Conservation (phyloP, 805 yeast genomes). For the Hanseniaspora nectarophila region DNA sequence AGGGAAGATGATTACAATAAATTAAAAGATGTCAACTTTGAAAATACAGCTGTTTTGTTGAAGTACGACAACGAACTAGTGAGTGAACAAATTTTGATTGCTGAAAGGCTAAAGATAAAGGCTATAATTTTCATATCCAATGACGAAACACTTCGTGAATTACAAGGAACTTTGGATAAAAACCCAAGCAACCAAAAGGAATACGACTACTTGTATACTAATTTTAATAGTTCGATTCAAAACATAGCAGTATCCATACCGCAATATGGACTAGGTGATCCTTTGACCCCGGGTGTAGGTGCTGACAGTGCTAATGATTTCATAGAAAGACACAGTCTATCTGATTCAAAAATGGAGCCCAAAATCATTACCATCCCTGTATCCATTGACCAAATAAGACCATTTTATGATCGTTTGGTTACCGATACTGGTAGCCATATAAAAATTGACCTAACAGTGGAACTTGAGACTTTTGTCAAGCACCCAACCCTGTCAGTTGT, state of each 20-base stretch:
- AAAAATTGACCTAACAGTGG: conserved; percentile 27
- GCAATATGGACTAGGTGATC: conserved; percentile 61
- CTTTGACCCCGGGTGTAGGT: conserved; percentile 68
- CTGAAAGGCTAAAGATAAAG: conserved; percentile 43
- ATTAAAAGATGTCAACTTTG: conserved; percentile 28
- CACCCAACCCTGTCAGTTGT: conserved; percentile 71
- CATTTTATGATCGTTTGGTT: conserved; percentile 26
- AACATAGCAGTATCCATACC: conserved; percentile 43
- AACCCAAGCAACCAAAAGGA: not conserved
- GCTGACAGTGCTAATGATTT: conserved; percentile 33
- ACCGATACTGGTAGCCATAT: conserved; percentile 21
- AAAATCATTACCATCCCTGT: conserved; percentile 67
- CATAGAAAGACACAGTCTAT: conserved; percentile 25
- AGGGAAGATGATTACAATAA: conserved; percentile 39
- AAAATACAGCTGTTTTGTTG: conserved; percentile 46
- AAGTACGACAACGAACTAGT: conserved; percentile 42
- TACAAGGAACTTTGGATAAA: not conserved
- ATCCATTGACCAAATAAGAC: conserved; percentile 57
- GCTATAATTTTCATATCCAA: conserved; percentile 60
- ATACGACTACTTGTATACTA: conserved; percentile 11
- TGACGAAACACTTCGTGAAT: conserved; percentile 21
- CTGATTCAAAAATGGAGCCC: conserved; percentile 44
- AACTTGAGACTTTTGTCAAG: conserved; percentile 36
- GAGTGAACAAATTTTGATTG: conserved; percentile 42
- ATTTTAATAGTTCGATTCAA: conserved; percentile 27